These are phyloP conservation scores for Hemisphaericaspora xylofermentans DNA, from an alignment of 1,139 yeast genomes.

Conservation along the genomic window DNA sequence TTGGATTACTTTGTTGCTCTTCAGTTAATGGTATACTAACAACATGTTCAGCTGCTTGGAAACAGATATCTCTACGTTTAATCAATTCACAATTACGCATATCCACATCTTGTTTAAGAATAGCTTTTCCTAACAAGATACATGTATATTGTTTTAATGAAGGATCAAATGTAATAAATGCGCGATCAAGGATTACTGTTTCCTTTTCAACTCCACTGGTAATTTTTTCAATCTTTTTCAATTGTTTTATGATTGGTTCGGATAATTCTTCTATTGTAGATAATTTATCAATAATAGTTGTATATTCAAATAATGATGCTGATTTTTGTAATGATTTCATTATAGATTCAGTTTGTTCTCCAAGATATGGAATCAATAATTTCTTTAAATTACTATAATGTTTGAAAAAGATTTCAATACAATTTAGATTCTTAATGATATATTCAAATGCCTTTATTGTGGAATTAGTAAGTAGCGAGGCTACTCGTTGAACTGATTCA, in stretches of 20 bases:
- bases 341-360: conserved; percentile 31
- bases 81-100: conserved; percentile 34
- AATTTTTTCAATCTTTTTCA: conserved; percentile 37
- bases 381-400: conserved; percentile 40
- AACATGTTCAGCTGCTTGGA: conserved; percentile 45
- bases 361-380: conserved; percentile 36
- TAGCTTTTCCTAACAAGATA: conserved; percentile 42
- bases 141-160: conserved; percentile 39
- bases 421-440: conserved; percentile 25
- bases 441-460: conserved; percentile 23
- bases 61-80: conserved; percentile 40
- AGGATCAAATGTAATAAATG: conserved; percentile 35
- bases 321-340: conserved; percentile 26
- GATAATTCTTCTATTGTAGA: conserved; percentile 18
- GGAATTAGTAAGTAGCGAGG: conserved; percentile 22
- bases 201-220: conserved; percentile 42
- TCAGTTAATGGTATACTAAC: conserved; percentile 44
- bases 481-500: conserved; percentile 25
- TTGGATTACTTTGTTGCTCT: conserved; percentile 22
- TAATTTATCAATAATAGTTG: conserved; percentile 22
- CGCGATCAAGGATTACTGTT: conserved; percentile 26
- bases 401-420: conserved; percentile 37
- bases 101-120: conserved; percentile 37
- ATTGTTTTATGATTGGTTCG: conserved; percentile 27
- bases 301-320: conserved; percentile 24